Evolutionary conservation across 2,329 filamentous ascomycete genomes (phyloP), one percentile per base, ranked within the genome.

Genomic region (Dactylellina drechsleri): DNA sequence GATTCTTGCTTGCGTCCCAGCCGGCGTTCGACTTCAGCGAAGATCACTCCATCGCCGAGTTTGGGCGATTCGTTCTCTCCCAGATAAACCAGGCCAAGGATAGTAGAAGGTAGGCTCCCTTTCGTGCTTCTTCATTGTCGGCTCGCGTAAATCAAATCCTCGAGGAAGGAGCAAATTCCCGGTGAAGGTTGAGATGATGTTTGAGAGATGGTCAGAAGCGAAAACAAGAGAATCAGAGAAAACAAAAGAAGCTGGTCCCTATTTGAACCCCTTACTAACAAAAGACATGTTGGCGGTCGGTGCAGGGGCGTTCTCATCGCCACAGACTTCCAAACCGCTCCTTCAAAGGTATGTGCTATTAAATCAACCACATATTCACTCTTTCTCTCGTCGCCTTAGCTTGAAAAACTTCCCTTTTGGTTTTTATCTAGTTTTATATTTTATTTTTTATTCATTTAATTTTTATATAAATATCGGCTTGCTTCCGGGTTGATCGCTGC

Each of bases 41-140:
- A 13, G 36, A 45, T 15, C 45, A 54, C 7, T 68, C 71, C n/a
- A 62, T 75, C 26, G 71, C 58, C n/a, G 64, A 67, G 45, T 62
- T 75, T 43, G 64, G 57, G n/a, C 61, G 53, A 50, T 45, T 45
- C 7, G 53, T 31, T 15, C 47, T 75, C 1, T 54, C 49, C 26
- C 58, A 56, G 23, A 61, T 75, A 49, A 64, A 61, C 36, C 53
- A 68, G 54, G 58, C 71, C 12, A 75, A 62, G 54, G 71, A 75
- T 43, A 56, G 56, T n/a, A 61, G 64, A 56, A 49, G 71, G 71
- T 68, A 36, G 52, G 71, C 64, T 65, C 6, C 18, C n/a, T 47
- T 52, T 52, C 47, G 12, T 20, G n/a, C 47, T 23, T 23, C 15
- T 26, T 8, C 20, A 13, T 52, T 52, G 47, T 18, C 43, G 43